phyloP scores from a whole-genome alignment of 495 filamentous ascomycete species.

The Pyrenopolyporus hunteri region DNA sequence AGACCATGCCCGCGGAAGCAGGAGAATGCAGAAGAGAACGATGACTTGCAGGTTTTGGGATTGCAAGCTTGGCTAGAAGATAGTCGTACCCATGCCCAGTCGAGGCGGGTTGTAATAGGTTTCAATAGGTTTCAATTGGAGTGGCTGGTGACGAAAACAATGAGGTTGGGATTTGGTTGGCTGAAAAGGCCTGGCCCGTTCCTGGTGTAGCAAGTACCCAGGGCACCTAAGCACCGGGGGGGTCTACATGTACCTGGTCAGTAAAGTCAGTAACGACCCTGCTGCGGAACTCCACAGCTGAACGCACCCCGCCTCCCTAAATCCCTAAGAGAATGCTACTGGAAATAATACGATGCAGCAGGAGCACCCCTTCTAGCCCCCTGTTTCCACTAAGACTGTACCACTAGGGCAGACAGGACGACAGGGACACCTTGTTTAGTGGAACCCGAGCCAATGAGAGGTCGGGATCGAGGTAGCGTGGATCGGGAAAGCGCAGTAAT shows the following conservation, averaged over 20 bases:
- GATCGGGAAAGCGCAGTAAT: conserved; percentile 14
- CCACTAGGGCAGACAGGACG: conserved; percentile 12
- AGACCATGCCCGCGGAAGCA: conserved; percentile 29
- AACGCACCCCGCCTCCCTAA: conserved; percentile 26
- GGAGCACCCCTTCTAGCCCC: too few species aligned
- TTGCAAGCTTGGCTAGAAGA: conserved; percentile 3
- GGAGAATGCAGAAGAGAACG: conserved; percentile 28
- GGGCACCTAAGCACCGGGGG: too few species aligned
- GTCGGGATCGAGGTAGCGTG: conserved; percentile 2
- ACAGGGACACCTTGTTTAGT: conserved; percentile 41
- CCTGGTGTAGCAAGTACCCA: conserved; percentile 9
- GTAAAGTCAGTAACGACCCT: neutral
- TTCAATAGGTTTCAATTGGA: conserved; percentile 26
- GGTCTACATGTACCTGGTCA: too few species aligned
- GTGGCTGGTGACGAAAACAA: conserved; percentile 41
- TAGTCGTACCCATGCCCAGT: conserved; percentile 9
- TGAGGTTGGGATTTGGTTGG: conserved; percentile 39
- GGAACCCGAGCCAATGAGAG: conserved; percentile 24
- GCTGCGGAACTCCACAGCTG: conserved; percentile 17
- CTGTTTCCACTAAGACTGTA: neutral
- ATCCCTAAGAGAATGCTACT: too few species aligned
- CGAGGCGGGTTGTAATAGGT: conserved; percentile 14
- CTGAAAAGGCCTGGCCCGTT: conserved; percentile 7
- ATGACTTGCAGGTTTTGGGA: conserved; percentile 33
- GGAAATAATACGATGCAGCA: too few species aligned